Percentiles rank a stretch among this genome's conserved stretches.
These are phyloP conservation scores for Colletotrichum sp. DNA, from an alignment of 2,329 filamentous ascomycete genomes.

Conservation along the genomic window DNA sequence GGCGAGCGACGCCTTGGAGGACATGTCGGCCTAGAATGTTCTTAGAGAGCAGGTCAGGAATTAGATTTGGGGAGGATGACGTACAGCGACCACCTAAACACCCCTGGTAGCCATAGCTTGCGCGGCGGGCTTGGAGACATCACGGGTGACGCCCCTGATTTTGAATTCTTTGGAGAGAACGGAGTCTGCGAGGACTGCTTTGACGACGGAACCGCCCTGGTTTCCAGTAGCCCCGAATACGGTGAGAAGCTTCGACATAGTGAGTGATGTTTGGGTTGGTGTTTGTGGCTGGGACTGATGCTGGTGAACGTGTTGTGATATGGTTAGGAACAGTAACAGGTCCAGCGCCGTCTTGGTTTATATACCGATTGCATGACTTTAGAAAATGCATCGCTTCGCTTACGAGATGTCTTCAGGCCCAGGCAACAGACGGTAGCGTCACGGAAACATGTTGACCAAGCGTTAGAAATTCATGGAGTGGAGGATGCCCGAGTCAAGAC, in stretches of 20 bases:
- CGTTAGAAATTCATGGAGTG: neutral
- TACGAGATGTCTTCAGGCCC: neutral
- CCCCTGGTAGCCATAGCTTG: slow-evolving; percentile 42
- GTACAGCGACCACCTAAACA: slow-evolving; percentile 45
- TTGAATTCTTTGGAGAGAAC: slow-evolving; percentile 46
- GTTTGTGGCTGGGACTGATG: neutral
- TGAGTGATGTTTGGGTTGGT: neutral
- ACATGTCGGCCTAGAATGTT: slow-evolving; percentile 43
- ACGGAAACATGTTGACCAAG: neutral
- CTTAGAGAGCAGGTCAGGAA: neutral
- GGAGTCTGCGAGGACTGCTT: slow-evolving; percentile 49
- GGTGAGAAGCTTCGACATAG: slow-evolving; percentile 33
- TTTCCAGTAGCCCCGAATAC: slow-evolving; percentile 55
- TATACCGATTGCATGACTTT: neutral
- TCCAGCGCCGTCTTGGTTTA: neutral
- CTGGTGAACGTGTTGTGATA: fast-evolving
- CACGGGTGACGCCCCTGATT: slow-evolving; percentile 53
- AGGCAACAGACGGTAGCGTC: neutral
- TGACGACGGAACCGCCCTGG: slow-evolving; percentile 53
- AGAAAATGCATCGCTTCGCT: neutral
- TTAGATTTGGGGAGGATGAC: neutral
- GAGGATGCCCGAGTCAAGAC: neutral
- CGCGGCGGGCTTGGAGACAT: slow-evolving; percentile 42
- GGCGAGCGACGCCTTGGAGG: slow-evolving; percentile 35
- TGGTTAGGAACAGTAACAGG: neutral